These are phyloP conservation scores for Lepraria neglecta DNA, from an alignment of 495 filamentous ascomycete genomes.

Conservation along the genomic window DNA sequence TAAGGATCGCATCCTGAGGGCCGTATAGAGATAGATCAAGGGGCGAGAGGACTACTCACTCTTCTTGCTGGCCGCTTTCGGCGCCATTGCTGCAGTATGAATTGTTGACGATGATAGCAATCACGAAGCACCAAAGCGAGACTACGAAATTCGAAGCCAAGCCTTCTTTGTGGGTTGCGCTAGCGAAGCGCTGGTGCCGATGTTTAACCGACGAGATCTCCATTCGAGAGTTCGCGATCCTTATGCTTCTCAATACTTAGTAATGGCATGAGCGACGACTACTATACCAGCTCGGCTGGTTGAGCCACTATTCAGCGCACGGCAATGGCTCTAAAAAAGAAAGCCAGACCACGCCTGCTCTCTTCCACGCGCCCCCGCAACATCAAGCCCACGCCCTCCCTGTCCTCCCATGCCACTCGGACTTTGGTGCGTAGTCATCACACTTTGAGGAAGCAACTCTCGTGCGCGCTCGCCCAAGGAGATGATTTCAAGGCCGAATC, in stretches of 20 bases:
- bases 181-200: slow-evolving; percentile 21
- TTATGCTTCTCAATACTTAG: no score
- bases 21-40: no score
- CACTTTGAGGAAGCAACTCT: slow-evolving; percentile 67
- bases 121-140: slow-evolving; percentile 40
- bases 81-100: slow-evolving; percentile 59
- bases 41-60: slow-evolving; percentile 42
- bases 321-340: slow-evolving; percentile 39
- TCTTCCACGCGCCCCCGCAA: slow-evolving; percentile 64
- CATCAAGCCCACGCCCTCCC: slow-evolving; percentile 44
- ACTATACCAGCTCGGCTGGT: slow-evolving; percentile 11
- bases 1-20: neutral
- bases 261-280: slow-evolving; percentile 8
- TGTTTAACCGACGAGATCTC: neutral
- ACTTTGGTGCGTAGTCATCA: slow-evolving; percentile 81
- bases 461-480: slow-evolving; percentile 57
- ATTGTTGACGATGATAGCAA: slow-evolving; percentile 36
- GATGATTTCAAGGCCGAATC: slow-evolving; percentile 50
- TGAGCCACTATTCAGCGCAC: neutral
- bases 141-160: slow-evolving; percentile 43
- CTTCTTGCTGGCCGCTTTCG: slow-evolving; percentile 61
- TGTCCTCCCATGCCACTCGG: slow-evolving; percentile 75
- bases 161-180: slow-evolving; percentile 42
- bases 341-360: slow-evolving; percentile 37
- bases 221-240: neutral